These are phyloP conservation scores for Malassezia caprae DNA, from an alignment of 1,284 basidiomycete species.

Conservation along the genomic window DNA sequence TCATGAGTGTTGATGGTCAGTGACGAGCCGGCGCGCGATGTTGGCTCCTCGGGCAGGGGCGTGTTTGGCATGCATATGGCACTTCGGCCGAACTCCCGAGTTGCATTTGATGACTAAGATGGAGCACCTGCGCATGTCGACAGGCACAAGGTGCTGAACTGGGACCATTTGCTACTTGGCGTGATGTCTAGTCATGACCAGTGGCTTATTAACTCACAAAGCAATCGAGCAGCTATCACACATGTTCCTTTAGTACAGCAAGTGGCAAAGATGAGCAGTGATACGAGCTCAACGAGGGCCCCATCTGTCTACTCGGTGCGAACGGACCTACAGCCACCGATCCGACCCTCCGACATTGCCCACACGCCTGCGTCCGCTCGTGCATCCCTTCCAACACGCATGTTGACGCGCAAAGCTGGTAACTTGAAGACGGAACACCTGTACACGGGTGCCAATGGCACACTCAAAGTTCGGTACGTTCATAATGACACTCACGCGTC, in stretches of 20 bases:
- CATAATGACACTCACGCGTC: background rate
- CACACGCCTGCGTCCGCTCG: background rate
- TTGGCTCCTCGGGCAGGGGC: too few species aligned
- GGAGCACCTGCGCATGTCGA: background rate
- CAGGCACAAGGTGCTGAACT: background rate
- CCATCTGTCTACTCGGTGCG: background rate
- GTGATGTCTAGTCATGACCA: constrained; percentile 3
- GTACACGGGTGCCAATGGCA: constrained; percentile 13
- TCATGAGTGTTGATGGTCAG: background rate
- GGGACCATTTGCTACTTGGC: background rate
- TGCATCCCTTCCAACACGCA: background rate
- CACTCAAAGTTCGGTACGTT: constrained; percentile 11
- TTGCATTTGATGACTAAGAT: background rate
- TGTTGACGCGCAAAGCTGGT: background rate
- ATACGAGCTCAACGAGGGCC: constrained; percentile 1
- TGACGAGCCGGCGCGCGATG: too few species aligned
- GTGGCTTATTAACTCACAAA: background rate
- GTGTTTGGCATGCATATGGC: background rate
- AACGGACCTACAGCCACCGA: background rate
- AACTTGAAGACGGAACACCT: constrained; percentile 12
- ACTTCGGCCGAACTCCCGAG: background rate
- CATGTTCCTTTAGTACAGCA: background rate
- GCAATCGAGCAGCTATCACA: background rate
- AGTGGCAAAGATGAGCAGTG: background rate
- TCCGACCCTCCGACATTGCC: background rate